Evolutionary conservation across 331 rosid species (phyloP).

Genomic region (Erythrophleum ivorense): DNA sequence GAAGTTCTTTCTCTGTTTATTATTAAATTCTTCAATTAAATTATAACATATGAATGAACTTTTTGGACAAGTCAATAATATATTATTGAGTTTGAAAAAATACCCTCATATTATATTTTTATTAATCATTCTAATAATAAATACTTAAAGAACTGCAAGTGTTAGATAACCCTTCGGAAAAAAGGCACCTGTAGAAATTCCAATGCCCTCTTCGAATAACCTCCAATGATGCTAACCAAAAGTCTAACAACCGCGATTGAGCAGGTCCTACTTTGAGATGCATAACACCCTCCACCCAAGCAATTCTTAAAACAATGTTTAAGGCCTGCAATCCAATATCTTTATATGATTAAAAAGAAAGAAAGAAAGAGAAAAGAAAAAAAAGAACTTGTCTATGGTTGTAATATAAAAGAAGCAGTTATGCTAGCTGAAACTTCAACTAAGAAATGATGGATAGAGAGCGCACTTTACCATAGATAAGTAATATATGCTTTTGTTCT

Average conservation of each 20-base stretch:
- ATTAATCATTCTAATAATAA: neutral
- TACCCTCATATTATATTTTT: neutral
- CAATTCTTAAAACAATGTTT: conserved; percentile 79
- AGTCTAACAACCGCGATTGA: conserved; percentile 55
- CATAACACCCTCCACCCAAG: conserved; percentile 81
- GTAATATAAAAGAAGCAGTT: neutral
- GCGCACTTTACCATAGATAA: conserved; percentile 66
- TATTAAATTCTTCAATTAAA: neutral
- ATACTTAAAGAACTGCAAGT: neutral
- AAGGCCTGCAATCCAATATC: conserved; percentile 63
- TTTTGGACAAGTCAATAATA: too few relatives aligned
- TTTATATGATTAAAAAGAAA: neutral
- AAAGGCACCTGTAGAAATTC: conserved; percentile 79
- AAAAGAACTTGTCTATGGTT: neutral
- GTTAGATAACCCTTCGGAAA: neutral
- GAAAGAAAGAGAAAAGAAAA: neutral
- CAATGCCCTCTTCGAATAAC: conserved; percentile 96
- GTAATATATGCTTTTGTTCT: conserved; percentile 75
- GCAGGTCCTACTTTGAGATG: conserved; percentile 46
- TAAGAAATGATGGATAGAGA: neutral
- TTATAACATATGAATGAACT: too few relatives aligned
- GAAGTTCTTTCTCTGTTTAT: neutral
- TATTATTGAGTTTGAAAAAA: too few relatives aligned
- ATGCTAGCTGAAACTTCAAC: neutral
- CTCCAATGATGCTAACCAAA: conserved; percentile 80